Evolutionary conservation across 306 rosid species (phyloP).

Genomic region (Arachis stenosperma): DNA sequence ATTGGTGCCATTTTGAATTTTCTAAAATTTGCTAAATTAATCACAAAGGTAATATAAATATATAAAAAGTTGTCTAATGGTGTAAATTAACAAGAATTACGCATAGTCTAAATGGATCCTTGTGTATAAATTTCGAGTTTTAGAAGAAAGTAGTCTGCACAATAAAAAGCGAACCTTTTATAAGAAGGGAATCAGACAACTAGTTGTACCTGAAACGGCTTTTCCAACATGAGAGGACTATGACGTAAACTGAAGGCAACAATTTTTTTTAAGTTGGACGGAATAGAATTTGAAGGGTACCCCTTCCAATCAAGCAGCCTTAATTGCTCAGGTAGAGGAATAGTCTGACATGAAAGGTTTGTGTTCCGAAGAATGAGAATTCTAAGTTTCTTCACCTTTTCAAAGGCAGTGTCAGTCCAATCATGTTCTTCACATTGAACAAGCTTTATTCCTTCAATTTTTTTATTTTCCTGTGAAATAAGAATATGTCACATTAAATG

Average conservation of each 20-base stretch:
- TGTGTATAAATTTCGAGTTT: neutral
- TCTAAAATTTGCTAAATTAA: no score
- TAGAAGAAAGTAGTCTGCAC: neutral
- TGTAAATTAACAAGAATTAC: no score
- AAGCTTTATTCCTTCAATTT: conserved; percentile 13
- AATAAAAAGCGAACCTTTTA: no score
- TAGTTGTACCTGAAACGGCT: conserved; percentile 7
- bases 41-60: no score
- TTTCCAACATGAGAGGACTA: neutral
- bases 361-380: neutral
- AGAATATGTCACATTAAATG: neutral
- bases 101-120: no score
- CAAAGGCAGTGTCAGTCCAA: neutral
- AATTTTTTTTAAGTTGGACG: neutral
- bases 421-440: neutral
- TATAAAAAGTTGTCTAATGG: no score
- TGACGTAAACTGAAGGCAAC: neutral
- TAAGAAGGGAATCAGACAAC: neutral
- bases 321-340: neutral
- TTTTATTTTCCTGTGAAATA: neutral
- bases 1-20: no score
- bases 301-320: conserved; percentile 14
- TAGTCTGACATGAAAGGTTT: neutral
- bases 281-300: conserved; percentile 7
- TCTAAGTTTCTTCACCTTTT: conserved; percentile 11